Percentiles rank a stretch among this genome's conserved stretches.
These are phyloP conservation scores for Eucalyptus curtisii DNA, from an alignment of 345 rosid genomes.

Conservation along the genomic window DNA sequence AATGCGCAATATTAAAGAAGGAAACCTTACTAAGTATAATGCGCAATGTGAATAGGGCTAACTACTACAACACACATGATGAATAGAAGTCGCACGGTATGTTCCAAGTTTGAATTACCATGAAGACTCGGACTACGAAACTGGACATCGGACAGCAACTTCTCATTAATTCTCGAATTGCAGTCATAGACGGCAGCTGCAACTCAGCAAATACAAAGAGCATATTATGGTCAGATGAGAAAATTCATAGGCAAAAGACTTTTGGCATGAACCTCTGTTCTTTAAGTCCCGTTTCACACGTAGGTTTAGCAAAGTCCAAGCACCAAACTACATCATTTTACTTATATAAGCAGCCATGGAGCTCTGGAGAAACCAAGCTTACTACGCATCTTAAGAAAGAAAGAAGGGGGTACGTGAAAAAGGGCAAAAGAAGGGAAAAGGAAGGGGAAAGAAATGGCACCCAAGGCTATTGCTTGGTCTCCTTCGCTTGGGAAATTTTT, in stretches of 20 bases:
- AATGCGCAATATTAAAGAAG: neutral
- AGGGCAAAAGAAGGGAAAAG: neutral
- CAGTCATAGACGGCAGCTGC: neutral
- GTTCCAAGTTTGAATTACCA: neutral
- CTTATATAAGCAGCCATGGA: neutral
- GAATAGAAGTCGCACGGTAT: neutral
- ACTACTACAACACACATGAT: neutral
- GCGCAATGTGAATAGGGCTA: neutral
- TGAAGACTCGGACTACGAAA: neutral
- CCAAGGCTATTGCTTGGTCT: neutral
- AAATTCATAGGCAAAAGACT: neutral
- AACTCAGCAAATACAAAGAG: neutral
- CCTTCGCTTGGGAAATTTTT: neutral
- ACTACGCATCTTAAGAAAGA: neutral
- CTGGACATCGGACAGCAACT: neutral
- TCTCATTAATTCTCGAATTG: neutral
- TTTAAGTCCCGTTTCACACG: neutral
- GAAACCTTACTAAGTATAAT: neutral
- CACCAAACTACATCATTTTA: neutral
- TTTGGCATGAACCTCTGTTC: neutral
- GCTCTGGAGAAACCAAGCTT: neutral
- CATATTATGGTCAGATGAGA: neutral
- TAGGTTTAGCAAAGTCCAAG: neutral
- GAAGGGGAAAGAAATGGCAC: neutral
- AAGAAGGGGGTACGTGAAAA: neutral